Evolutionary conservation across 192 early-diverging fungal species (phyloP).

Genomic region (Irineochytrium annulatum): DNA sequence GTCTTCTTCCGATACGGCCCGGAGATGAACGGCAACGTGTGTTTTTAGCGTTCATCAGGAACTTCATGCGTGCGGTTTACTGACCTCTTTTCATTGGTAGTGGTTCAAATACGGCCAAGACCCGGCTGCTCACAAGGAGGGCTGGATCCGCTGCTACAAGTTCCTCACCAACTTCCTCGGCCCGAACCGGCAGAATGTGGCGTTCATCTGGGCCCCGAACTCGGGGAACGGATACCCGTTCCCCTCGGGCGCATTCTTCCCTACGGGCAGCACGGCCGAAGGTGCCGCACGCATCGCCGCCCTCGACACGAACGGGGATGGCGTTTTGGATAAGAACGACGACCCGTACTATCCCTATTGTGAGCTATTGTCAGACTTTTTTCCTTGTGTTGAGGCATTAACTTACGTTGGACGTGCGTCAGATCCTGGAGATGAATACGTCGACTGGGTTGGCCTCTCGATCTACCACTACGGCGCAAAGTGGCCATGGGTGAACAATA

Average conservation of each 20-base stretch:
- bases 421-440: constrained; percentile 21
- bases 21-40: constrained; percentile 25
- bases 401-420: background rate
- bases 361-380: background rate
- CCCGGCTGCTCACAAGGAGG: constrained; percentile 17
- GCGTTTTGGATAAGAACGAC: background rate
- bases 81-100: background rate
- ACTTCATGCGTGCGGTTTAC: background rate
- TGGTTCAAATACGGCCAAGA: constrained; percentile 31
- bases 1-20: constrained; percentile 21
- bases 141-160: constrained; percentile 11
- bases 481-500: constrained; percentile 31
- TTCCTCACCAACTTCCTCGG: constrained; percentile 15
- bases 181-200: constrained; percentile 17
- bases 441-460: constrained; percentile 8
- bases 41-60: background rate
- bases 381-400: background rate
- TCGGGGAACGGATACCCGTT: constrained; percentile 19
- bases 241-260: too few relatives aligned
- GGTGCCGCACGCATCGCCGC: background rate
- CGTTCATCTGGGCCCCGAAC: constrained; percentile 27
- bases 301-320: constrained; percentile 12
- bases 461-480: constrained; percentile 22
- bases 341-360: constrained; percentile 18
- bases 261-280: background rate